Conservation (phyloP, 768 basidiomycete species). For the Mycena latifolia region DNA sequence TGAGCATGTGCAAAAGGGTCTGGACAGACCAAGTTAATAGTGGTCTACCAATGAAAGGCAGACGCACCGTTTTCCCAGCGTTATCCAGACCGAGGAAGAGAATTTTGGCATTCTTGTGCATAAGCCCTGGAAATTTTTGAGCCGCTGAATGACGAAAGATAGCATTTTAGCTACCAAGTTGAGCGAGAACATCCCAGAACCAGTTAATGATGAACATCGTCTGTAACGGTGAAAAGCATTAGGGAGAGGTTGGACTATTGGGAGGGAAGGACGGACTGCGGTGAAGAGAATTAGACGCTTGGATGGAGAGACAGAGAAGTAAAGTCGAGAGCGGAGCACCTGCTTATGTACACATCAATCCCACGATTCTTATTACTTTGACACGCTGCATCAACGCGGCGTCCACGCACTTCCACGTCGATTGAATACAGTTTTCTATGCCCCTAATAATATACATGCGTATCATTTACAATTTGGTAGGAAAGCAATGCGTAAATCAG, state of each 20-base stretch:
- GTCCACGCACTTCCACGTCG: slow-evolving; percentile 13
- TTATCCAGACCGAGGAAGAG: slow-evolving; percentile 99
- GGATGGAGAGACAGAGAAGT: slow-evolving; percentile 12
- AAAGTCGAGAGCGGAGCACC: too few species aligned
- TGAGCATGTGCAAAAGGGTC: slow-evolving; percentile 89
- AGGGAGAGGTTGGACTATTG: slow-evolving; percentile 2
- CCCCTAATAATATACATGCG: slow-evolving; percentile 30
- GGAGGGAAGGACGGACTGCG: slow-evolving; percentile 20
- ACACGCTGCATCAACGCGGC: background rate
- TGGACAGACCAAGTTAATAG: slow-evolving; percentile 1
- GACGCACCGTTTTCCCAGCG: slow-evolving; percentile 95
- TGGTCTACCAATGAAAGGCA: background rate
- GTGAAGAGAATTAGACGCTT: background rate
- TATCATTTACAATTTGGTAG: background rate
- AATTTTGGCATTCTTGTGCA: slow-evolving; percentile 99
- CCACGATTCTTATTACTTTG: background rate
- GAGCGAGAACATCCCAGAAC: slow-evolving; percentile 96
- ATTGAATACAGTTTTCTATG: slow-evolving; percentile 8
- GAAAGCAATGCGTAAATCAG: slow-evolving; percentile 14
- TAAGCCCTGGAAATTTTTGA: slow-evolving; percentile 66
- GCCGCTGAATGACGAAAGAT: background rate
- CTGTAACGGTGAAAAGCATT: too few species aligned
- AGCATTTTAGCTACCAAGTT: slow-evolving; percentile 77
- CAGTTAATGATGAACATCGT: slow-evolving; percentile 92
- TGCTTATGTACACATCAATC: slow-evolving; percentile 34